Percentiles rank a stretch among this genome's conserved stretches.
phyloP scores from a whole-genome alignment of 2,329 filamentous ascomycete species.

The Cladobotryum protrusum region DNA sequence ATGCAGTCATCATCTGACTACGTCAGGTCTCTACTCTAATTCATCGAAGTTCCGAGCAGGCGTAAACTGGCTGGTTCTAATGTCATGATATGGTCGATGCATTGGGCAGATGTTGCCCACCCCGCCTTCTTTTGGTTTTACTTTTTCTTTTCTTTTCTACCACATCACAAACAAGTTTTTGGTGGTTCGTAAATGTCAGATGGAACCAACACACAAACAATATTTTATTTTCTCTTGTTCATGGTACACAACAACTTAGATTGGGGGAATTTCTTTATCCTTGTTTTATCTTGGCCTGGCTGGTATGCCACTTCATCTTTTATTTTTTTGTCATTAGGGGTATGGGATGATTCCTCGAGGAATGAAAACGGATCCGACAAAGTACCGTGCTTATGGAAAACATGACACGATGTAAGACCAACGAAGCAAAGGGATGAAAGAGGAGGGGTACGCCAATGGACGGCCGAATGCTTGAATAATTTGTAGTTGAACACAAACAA shows the following conservation, averaged over 20 bases:
- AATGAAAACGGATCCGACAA: neutral
- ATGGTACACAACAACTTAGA: slow-evolving; percentile 25
- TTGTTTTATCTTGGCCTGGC: slow-evolving; percentile 19
- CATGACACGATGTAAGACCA: neutral
- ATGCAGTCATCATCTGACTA: too few species aligned
- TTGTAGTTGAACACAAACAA: slow-evolving; percentile 19
- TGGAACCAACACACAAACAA: neutral
- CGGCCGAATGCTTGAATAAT: slow-evolving; percentile 22
- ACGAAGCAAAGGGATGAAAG: neutral
- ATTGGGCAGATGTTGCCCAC: neutral
- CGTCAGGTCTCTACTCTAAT: too few species aligned
- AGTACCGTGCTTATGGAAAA: neutral
- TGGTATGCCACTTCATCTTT: neutral
- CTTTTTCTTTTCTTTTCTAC: slow-evolving; percentile 2
- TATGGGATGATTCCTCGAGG: neutral
- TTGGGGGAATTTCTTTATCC: slow-evolving; percentile 22
- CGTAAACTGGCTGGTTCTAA: too few species aligned
- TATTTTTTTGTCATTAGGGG: slow-evolving; percentile 16
- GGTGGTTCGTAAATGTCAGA: neutral
- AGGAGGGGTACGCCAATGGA: slow-evolving; percentile 4
- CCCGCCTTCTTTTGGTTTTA: neutral
- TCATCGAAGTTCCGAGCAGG: too few species aligned
- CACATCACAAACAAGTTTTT: slow-evolving; percentile 1
- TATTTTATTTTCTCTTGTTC: slow-evolving; percentile 13
- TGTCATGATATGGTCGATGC: too few species aligned